A percentile compares a stretch with the other conserved stretches of the same genome.
Conservation (phyloP, 1,284 basidiomycete genomes). For the Moesziomyces parantarcticus region DNA sequence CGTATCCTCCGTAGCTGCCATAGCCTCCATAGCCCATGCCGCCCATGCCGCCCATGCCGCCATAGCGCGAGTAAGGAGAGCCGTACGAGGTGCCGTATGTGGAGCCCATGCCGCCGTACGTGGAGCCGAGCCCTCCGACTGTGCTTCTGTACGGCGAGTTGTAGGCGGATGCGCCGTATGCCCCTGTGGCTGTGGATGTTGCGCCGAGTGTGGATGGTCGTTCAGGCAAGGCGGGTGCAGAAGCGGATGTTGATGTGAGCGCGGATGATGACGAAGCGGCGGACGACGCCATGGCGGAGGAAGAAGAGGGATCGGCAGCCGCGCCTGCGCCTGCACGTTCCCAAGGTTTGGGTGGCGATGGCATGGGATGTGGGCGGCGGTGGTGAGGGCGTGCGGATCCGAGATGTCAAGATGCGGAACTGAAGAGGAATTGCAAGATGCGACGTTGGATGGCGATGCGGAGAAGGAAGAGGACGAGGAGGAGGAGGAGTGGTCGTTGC, state of each 20-base stretch:
- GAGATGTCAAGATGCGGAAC: neutral
- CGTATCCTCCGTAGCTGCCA: slow-evolving; percentile 51
- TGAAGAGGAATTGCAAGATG: too few species aligned
- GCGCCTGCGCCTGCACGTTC: slow-evolving; percentile 60
- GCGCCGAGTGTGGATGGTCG: slow-evolving; percentile 55
- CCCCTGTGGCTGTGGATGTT: slow-evolving; percentile 17
- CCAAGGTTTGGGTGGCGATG: slow-evolving; percentile 67
- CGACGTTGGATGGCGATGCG: too few species aligned
- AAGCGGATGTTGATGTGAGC: slow-evolving; percentile 25
- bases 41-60: slow-evolving; percentile 49
- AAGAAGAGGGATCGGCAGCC: slow-evolving; percentile 24
- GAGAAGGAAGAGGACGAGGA: too few species aligned
- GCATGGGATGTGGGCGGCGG: slow-evolving; percentile 26
- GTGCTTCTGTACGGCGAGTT: slow-evolving; percentile 47
- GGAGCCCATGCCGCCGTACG: slow-evolving; percentile 61
- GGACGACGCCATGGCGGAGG: slow-evolving; percentile 25
- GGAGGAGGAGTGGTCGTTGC: too few species aligned
- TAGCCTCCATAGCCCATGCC: slow-evolving; percentile 49
- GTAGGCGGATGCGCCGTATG: slow-evolving; percentile 39
- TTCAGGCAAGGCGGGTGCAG: slow-evolving; percentile 59
- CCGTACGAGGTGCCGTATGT: slow-evolving; percentile 58
- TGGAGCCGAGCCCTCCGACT: slow-evolving; percentile 53
- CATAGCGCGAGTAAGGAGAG: slow-evolving; percentile 64
- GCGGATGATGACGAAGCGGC: slow-evolving; percentile 29
- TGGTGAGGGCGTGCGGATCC: neutral